A percentile compares a stretch with the other conserved stretches of the same genome.
These are phyloP conservation scores for Bjerkandera adusta DNA, from an alignment of 1,284 basidiomycete species.

Conservation along the genomic window DNA sequence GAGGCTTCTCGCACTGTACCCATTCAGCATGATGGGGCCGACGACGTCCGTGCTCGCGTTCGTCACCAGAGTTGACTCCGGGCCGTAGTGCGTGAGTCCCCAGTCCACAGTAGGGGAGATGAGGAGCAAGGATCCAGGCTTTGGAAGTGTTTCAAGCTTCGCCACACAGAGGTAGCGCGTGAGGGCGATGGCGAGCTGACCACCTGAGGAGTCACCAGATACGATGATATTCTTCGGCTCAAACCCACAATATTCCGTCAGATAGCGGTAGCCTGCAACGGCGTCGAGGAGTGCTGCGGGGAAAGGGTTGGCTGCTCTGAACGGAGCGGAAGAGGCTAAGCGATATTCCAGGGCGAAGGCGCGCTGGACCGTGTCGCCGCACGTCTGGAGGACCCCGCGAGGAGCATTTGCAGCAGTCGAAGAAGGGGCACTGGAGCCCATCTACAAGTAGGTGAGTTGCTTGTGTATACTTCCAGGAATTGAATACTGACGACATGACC, in stretches of 20 bases:
- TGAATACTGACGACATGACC: neutral
- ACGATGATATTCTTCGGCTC: slow-evolving; percentile 38
- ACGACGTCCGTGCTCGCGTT: slow-evolving; percentile 20
- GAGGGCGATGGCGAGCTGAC: slow-evolving; percentile 40
- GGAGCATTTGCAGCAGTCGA: neutral
- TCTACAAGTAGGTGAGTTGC: neutral
- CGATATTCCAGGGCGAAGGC: slow-evolving; percentile 45
- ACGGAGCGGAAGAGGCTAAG: slow-evolving; percentile 23
- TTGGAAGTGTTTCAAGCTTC: slow-evolving; percentile 17
- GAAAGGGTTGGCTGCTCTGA: slow-evolving; percentile 31
- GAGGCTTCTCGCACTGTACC: slow-evolving; percentile 19
- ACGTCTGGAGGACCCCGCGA: neutral
- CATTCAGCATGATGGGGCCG: slow-evolving; percentile 8
- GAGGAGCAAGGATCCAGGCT: slow-evolving; percentile 37
- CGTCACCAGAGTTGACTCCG: slow-evolving; percentile 17
- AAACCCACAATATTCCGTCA: slow-evolving; percentile 37
- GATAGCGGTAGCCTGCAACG: slow-evolving; percentile 37
- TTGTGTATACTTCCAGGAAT: neutral
- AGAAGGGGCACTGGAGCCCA: neutral
- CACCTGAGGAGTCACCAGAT: slow-evolving; percentile 54
- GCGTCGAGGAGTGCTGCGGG: slow-evolving; percentile 45
- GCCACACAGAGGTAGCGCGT: slow-evolving; percentile 25
- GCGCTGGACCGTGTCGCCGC: slow-evolving; percentile 19
- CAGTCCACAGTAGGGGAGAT: slow-evolving; percentile 41
- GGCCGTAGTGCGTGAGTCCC: slow-evolving; percentile 19